Evolutionary conservation across 805 yeast species (phyloP).

Genomic region (Jamesozyma lodderae): DNA sequence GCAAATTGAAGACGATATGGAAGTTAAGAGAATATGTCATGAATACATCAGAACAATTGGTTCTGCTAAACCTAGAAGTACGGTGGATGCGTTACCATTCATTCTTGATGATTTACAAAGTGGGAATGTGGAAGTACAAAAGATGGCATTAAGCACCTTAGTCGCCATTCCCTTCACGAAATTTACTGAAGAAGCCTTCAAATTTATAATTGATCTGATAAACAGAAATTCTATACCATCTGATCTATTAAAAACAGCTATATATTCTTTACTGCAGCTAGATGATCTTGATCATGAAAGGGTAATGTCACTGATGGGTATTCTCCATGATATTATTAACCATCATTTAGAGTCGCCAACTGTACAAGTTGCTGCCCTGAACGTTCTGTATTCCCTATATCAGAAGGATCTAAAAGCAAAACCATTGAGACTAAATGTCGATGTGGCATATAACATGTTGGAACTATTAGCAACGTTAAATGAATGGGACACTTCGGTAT

Average conservation of each 20-base stretch:
- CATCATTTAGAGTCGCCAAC: conserved; percentile 45
- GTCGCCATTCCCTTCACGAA: conserved; percentile 49
- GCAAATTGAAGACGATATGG: conserved; percentile 50
- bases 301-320: conserved; percentile 39
- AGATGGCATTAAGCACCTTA: conserved; percentile 56
- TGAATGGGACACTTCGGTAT: conserved; percentile 68
- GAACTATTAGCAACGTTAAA: conserved; percentile 31
- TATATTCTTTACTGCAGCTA: conserved; percentile 57
- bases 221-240: conserved; percentile 39
- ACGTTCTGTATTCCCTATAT: conserved; percentile 56
- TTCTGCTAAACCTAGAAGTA: conserved; percentile 45
- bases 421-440: conserved; percentile 35
- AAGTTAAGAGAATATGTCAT: conserved; percentile 62
- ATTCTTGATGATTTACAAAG: conserved; percentile 46
- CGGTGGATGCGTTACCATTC: conserved; percentile 46
- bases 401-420: conserved; percentile 33
- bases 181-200: conserved; percentile 40
- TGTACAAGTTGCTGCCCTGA: conserved; percentile 65
- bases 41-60: conserved; percentile 58
- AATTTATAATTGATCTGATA: conserved; percentile 31
- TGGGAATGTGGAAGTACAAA: conserved; percentile 40
- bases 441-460: conserved; percentile 30
- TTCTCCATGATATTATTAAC: conserved; percentile 22
- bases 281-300: conserved; percentile 45
- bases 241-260: conserved; percentile 59